Conservation (phyloP, 768 basidiomycete species). For the Lactifluus hygrophoroides region DNA sequence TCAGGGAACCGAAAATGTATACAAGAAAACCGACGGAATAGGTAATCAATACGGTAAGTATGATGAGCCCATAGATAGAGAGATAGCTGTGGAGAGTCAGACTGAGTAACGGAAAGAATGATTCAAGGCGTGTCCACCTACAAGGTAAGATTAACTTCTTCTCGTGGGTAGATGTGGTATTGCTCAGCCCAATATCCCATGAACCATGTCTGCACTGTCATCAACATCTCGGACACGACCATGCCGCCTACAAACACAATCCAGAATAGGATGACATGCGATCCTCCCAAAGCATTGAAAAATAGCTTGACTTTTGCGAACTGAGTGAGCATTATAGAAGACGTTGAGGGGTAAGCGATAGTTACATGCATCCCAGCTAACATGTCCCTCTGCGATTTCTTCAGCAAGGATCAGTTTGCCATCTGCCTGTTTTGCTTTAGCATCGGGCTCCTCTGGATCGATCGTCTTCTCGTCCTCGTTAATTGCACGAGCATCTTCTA, state of each 20-base stretch:
- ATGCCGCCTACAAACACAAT: slow-evolving; percentile 18
- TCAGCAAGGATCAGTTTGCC: slow-evolving; percentile 60
- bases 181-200: slow-evolving; percentile 40
- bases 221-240: slow-evolving; percentile 21
- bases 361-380: slow-evolving; percentile 39
- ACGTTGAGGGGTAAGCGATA: background rate
- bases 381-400: slow-evolving; percentile 52
- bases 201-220: slow-evolving; percentile 33
- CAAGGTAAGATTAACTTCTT: slow-evolving; percentile 30
- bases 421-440: slow-evolving; percentile 24
- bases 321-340: slow-evolving; percentile 10
- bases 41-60: slow-evolving; percentile 27
- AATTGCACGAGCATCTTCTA: slow-evolving; percentile 22
- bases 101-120: background rate
- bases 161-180: slow-evolving; percentile 29
- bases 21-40: slow-evolving; percentile 31
- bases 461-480: slow-evolving; percentile 24
- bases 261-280: slow-evolving; percentile 29
- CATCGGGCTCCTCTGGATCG: slow-evolving; percentile 21
- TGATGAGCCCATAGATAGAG: slow-evolving; percentile 33
- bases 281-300: slow-evolving; percentile 24
- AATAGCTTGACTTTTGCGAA: slow-evolving; percentile 27
- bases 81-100: slow-evolving; percentile 36
- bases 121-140: slow-evolving; percentile 18
- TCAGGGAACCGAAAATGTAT: slow-evolving; percentile 40